Conservation (phyloP, 1,284 basidiomycete species). For the Leccinum huronense region DNA sequence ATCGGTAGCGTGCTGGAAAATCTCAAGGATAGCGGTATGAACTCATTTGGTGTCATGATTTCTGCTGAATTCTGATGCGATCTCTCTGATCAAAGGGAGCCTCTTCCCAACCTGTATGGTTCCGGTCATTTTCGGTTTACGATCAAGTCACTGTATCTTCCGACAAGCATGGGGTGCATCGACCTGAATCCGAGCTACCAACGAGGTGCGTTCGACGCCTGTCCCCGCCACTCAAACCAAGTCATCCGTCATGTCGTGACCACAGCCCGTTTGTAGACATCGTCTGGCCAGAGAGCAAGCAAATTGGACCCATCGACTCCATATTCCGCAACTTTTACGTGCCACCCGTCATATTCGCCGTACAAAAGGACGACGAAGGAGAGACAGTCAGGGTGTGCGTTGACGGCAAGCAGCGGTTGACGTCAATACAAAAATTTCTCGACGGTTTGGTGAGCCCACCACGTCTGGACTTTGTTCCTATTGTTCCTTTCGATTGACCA, state of each 20-base stretch:
- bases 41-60: no score
- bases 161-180: slow-evolving; percentile 42
- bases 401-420: slow-evolving; percentile 74
- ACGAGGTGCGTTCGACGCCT: slow-evolving; percentile 45
- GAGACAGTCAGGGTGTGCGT: slow-evolving; percentile 61
- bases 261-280: slow-evolving; percentile 45
- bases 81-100: no score
- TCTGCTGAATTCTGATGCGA: no score
- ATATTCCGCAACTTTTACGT: slow-evolving; percentile 73
- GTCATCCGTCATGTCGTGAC: neutral
- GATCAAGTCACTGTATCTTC: no score
- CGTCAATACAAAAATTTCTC: slow-evolving; percentile 69
- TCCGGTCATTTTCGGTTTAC: no score
- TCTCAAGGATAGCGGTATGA: no score
- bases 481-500: slow-evolving; percentile 2
- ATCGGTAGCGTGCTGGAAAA: no score
- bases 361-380: slow-evolving; percentile 52
- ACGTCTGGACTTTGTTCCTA: neutral
- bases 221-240: slow-evolving; percentile 3
- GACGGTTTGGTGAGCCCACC: slow-evolving; percentile 56
- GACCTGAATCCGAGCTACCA: slow-evolving; percentile 69
- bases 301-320: slow-evolving; percentile 70
- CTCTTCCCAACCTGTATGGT: no score
- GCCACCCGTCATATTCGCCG: slow-evolving; percentile 70
- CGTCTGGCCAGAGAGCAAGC: slow-evolving; percentile 70